Percentiles rank a stretch among this genome's conserved stretches.
Evolutionary conservation across 1,139 yeast species (phyloP).

Genomic region (Pichia kudriavzevii): DNA sequence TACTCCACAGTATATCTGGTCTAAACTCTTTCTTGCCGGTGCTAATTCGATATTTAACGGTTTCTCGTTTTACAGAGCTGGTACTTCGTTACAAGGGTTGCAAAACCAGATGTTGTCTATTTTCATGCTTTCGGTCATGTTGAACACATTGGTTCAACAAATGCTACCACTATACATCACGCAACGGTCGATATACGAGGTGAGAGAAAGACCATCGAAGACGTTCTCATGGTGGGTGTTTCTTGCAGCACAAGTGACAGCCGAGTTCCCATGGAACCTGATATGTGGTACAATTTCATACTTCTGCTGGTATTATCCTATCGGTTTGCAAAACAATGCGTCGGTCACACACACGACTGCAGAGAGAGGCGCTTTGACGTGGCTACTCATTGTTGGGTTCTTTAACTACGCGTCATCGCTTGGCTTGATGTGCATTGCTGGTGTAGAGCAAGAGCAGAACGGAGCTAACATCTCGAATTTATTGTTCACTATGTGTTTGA

Average conservation of each 20-base stretch:
- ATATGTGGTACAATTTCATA: slow-evolving; percentile 58
- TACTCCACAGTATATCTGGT: slow-evolving; percentile 64
- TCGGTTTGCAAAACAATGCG: slow-evolving; percentile 60
- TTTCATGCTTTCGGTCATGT: slow-evolving; percentile 59
- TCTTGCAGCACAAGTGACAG: slow-evolving; percentile 55
- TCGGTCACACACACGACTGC: slow-evolving; percentile 42
- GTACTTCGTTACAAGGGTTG: slow-evolving; percentile 49
- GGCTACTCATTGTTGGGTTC: slow-evolving; percentile 41
- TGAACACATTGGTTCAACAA: slow-evolving; percentile 63
- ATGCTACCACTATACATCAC: slow-evolving; percentile 61
- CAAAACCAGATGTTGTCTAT: slow-evolving; percentile 62
- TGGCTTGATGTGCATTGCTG: slow-evolving; percentile 36
- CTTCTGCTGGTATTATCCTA: slow-evolving; percentile 77
- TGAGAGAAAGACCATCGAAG: slow-evolving; percentile 76
- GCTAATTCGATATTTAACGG: slow-evolving; percentile 59
- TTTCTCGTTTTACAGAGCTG: slow-evolving; percentile 65
- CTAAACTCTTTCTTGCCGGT: slow-evolving; percentile 49
- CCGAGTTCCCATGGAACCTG: slow-evolving; percentile 72
- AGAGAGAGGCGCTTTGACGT: slow-evolving; percentile 58
- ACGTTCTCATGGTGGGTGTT: slow-evolving; percentile 46
- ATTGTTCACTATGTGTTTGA: slow-evolving; percentile 40
- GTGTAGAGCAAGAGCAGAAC: slow-evolving; percentile 34
- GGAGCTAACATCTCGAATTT: slow-evolving; percentile 38
- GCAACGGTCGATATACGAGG: slow-evolving; percentile 78
- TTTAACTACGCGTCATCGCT: slow-evolving; percentile 33